Percentiles rank a stretch among this genome's conserved stretches.
phyloP scores from a whole-genome alignment of 306 rosid genomes.

The Echinosophora koreensis region DNA sequence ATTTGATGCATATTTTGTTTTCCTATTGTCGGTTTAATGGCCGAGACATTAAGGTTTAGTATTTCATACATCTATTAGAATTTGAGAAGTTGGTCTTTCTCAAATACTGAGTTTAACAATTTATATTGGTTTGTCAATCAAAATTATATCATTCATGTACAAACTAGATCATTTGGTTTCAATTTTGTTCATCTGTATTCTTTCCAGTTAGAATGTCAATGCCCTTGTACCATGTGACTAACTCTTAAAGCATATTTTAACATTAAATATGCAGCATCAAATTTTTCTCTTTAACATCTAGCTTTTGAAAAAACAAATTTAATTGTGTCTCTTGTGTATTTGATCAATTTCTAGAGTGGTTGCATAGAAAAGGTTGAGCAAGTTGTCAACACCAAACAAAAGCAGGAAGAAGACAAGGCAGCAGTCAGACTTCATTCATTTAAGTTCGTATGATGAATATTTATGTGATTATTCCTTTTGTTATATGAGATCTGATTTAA shows the following conservation, averaged over 20 bases:
- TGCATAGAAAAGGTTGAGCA: slow-evolving; percentile 67
- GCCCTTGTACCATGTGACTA: not conserved
- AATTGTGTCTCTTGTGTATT: slow-evolving; percentile 25
- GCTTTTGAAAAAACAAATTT: not conserved
- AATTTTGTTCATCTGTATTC: slow-evolving; percentile 14
- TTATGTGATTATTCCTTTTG: slow-evolving; percentile 31
- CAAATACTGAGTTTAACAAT: slow-evolving; percentile 6
- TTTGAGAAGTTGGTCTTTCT: slow-evolving; percentile 18
- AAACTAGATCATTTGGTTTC: not conserved
- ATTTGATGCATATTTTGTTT: slow-evolving; percentile 10
- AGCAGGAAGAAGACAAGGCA: slow-evolving; percentile 85
- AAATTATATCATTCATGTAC: slow-evolving; percentile 6
- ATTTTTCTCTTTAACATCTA: not conserved
- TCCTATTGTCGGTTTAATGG: not conserved
- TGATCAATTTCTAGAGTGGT: slow-evolving; percentile 56
- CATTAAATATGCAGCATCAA: slow-evolving; percentile 9
- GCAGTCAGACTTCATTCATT: slow-evolving; percentile 74
- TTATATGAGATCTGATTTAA: slow-evolving; percentile 33
- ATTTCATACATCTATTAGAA: slow-evolving; percentile 3
- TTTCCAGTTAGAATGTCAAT: slow-evolving; percentile 8
- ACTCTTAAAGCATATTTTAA: slow-evolving; percentile 28
- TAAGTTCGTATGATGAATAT: slow-evolving; percentile 61
- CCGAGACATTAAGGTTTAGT: slow-evolving; percentile 8
- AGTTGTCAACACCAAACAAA: slow-evolving; percentile 67
- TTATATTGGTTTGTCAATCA: slow-evolving; percentile 31